These are phyloP conservation scores for Candolleomyces efflorescens DNA, from an alignment of 768 basidiomycete species.

Conservation along the genomic window DNA sequence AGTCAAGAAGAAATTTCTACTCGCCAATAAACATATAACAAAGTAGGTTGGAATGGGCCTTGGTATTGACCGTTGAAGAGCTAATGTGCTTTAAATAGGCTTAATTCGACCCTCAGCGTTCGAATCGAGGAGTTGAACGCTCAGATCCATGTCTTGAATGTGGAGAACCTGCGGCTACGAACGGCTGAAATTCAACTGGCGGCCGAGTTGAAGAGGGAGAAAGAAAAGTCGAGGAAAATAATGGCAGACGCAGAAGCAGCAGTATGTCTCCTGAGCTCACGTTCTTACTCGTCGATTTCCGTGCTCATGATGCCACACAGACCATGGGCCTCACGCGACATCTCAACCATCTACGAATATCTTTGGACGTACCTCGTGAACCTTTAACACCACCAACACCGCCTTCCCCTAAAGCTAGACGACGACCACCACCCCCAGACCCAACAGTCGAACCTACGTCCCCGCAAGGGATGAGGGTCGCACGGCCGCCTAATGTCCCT, in stretches of 20 bases:
- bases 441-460: constrained; percentile 22
- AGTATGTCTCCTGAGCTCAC: constrained; percentile 36
- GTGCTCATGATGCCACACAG: constrained; percentile 33
- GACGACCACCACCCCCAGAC: constrained; percentile 36
- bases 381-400: constrained; percentile 36
- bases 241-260: constrained; percentile 72
- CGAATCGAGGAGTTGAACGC: constrained; percentile 82
- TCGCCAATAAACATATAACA: constrained; percentile 89
- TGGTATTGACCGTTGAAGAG: neutral
- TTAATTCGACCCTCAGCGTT: constrained; percentile 81
- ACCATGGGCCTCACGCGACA: constrained; percentile 56
- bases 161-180: constrained; percentile 78
- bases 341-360: constrained; percentile 58
- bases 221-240: constrained; percentile 69
- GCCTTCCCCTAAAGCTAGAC: constrained; percentile 47
- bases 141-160: constrained; percentile 76
- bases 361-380: constrained; percentile 41
- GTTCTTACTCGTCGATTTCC: constrained; percentile 3
- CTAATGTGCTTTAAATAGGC: constrained; percentile 34
- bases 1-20: constrained; percentile 93
- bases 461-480: constrained; percentile 51
- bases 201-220: constrained; percentile 75
- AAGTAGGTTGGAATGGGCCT: constrained; percentile 47
- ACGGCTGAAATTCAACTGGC: constrained; percentile 76
- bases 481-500: constrained; percentile 63